phyloP scores from a whole-genome alignment of 2,329 filamentous ascomycete species.

The Aphanoascus verrucosus region DNA sequence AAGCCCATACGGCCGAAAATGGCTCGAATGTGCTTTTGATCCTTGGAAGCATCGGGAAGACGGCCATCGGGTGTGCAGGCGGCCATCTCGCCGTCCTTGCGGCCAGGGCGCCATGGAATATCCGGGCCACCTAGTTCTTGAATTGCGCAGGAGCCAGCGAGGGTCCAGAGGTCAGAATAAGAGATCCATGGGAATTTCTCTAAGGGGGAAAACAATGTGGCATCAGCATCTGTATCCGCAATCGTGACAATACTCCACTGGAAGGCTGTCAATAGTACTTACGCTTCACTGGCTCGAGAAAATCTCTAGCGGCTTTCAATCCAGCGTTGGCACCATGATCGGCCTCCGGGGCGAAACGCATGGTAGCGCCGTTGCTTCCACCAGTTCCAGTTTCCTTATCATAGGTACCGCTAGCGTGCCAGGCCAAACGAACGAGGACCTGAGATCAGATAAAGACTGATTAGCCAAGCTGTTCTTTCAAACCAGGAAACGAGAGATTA shows the following conservation, averaged over 20 bases:
- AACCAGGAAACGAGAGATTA: not conserved
- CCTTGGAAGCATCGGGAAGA: conserved; percentile 70
- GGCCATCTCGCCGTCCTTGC: conserved; percentile 63
- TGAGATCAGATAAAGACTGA: conserved; percentile 15
- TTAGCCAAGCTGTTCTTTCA: conserved; percentile 4
- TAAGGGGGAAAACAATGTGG: conserved; percentile 21
- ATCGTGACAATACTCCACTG: not conserved
- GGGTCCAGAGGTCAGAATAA: conserved; percentile 95
- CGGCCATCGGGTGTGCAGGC: conserved; percentile 92
- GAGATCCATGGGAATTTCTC: conserved; percentile 87
- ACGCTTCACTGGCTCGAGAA: conserved; percentile 85
- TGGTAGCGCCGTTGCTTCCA: conserved; percentile 91
- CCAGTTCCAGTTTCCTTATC: conserved; percentile 81
- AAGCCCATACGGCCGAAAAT: conserved; percentile 98
- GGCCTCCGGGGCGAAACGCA: conserved; percentile 84
- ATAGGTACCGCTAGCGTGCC: conserved; percentile 89
- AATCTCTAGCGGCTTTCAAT: conserved; percentile 73
- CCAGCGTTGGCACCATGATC: conserved; percentile 92
- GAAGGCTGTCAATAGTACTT: conserved; percentile 26
- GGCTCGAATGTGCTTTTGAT: conserved; percentile 67
- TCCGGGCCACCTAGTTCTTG: conserved; percentile 90
- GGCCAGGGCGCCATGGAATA: conserved; percentile 82
- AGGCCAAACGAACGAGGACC: conserved; percentile 75
- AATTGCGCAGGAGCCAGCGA: conserved; percentile 71
- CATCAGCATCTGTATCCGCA: conserved; percentile 15